Base-by-base conservation (phyloP, 108 stramenopile genomes). In the Craspedostauros australis region DNA sequence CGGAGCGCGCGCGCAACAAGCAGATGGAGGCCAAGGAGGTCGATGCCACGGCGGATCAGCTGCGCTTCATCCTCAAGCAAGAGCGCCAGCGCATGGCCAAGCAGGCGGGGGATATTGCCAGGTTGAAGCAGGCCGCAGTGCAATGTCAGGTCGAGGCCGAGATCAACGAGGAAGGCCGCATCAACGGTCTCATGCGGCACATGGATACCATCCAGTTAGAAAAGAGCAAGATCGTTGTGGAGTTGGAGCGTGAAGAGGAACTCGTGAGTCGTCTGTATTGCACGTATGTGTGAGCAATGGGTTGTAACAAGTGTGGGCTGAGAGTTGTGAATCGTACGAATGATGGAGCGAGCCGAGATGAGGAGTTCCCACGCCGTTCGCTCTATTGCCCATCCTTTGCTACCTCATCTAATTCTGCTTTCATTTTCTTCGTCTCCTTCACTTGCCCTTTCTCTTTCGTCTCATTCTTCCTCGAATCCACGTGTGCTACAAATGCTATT, bases 241-340 rank as follows among this genome's bases (percentile, higher is more conserved):
- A 75, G 36, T 50, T 75, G 43, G 73, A 75, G 24, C 38, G 68
- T 23, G 73, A 75, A 49, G 73, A 75, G 50, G 73, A 75, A 60
- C 60, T 75, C 68, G 69, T 70, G 39, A 43, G 69, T 46, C 29
- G n/a, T 39, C n/a, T 50, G 18, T 15, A 50, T 16, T 26, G 30
- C 12, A 11, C 14, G 16, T 44, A 9, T 48, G 46, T 49, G 49
- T 60, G 19, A 15, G 11, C 7, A 15, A 21, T 54, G 19, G 16
- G 6, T 11, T 11, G 39, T 12, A 22, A 11, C 8, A 39, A 22
- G 8, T 40, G 9, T 18, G 8, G 16, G 18, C 20, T 18, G 25
- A 50, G 8, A 27, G 6, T 54, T 54, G 8, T 8, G 8, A 16
- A 16, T 39, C 41, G 20, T 21, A 23, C 22, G 54, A 22, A 11